These are phyloP conservation scores for Candida parachauliodes DNA, from an alignment of 805 yeast species.

Conservation along the genomic window DNA sequence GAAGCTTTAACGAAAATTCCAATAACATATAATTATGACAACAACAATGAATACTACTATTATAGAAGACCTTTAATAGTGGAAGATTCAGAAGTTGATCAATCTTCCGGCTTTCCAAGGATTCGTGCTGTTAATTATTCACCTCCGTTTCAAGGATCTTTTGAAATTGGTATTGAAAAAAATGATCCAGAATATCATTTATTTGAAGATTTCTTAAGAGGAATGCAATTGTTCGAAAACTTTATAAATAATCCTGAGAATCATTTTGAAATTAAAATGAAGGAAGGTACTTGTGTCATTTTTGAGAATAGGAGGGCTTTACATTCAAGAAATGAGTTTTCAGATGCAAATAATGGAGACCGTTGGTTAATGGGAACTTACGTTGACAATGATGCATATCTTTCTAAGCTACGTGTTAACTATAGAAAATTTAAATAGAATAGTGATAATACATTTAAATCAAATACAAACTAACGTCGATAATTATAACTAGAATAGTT, in stretches of 20 bases:
- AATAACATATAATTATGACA: constrained; percentile 63
- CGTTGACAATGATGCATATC: constrained; percentile 65
- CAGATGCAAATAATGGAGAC: constrained; percentile 43
- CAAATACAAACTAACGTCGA: neutral
- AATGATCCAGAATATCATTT: constrained; percentile 24
- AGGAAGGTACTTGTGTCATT: constrained; percentile 59
- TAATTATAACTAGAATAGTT: constrained; percentile 11
- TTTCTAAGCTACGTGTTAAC: constrained; percentile 50
- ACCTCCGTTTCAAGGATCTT: constrained; percentile 82
- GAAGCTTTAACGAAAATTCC: constrained; percentile 61
- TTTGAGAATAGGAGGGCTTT: constrained; percentile 69
- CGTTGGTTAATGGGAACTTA: constrained; percentile 79
- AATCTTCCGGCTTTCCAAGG: constrained; percentile 17
- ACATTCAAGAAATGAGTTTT: constrained; percentile 54
- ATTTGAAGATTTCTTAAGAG: constrained; percentile 56
- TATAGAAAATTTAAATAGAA: constrained; percentile 9
- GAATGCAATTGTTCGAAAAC: constrained; percentile 57
- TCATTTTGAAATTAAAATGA: constrained; percentile 51
- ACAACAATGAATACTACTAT: constrained; percentile 58
- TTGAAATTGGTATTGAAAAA: constrained; percentile 52
- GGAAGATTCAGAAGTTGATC: constrained; percentile 34
- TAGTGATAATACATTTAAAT: neutral
- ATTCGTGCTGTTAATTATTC: constrained; percentile 67
- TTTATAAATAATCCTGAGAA: constrained; percentile 50
- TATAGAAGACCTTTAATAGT: constrained; percentile 61